These are phyloP conservation scores for Ilyonectria mors-panacis DNA, from an alignment of 2,329 filamentous ascomycete species.

Conservation along the genomic window DNA sequence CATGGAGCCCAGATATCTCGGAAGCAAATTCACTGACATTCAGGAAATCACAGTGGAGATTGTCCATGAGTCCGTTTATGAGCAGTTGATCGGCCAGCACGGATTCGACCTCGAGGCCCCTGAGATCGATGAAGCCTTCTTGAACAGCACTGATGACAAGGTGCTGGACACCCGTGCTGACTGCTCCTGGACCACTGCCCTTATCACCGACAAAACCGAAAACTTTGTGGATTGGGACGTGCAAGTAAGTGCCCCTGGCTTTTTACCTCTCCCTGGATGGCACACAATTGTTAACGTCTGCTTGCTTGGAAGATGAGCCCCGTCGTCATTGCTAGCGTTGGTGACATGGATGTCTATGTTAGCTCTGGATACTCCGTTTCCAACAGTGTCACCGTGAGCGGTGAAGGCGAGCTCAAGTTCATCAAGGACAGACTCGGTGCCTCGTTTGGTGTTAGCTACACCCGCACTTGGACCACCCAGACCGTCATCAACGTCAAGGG, in stretches of 20 bases:
- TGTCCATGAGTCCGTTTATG: conserved; percentile 11
- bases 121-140: conserved; percentile 4
- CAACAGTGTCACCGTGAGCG: conserved; percentile 29
- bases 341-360: conserved; percentile 29
- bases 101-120: conserved; percentile 5
- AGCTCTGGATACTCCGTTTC: conserved; percentile 26
- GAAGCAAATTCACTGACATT: not conserved
- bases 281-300: not conserved
- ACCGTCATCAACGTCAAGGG: conserved; percentile 26
- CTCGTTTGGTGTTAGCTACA: conserved; percentile 26
- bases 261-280: too few species aligned
- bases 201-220: conserved; percentile 29
- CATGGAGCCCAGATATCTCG: not conserved
- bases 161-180: not conserved
- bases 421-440: conserved; percentile 24
- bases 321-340: conserved; percentile 21
- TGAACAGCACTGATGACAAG: conserved; percentile 4
- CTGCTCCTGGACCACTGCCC: conserved; percentile 19
- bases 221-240: conserved; percentile 32
- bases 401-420: conserved; percentile 14
- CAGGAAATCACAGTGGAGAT: conserved; percentile 9
- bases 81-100: not conserved
- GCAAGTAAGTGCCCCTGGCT: not conserved
- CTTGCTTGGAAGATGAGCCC: conserved; percentile 22
- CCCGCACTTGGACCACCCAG: conserved; percentile 28